Evolutionary conservation across 768 basidiomycete genomes (phyloP).

Genomic region (Russula compacta): DNA sequence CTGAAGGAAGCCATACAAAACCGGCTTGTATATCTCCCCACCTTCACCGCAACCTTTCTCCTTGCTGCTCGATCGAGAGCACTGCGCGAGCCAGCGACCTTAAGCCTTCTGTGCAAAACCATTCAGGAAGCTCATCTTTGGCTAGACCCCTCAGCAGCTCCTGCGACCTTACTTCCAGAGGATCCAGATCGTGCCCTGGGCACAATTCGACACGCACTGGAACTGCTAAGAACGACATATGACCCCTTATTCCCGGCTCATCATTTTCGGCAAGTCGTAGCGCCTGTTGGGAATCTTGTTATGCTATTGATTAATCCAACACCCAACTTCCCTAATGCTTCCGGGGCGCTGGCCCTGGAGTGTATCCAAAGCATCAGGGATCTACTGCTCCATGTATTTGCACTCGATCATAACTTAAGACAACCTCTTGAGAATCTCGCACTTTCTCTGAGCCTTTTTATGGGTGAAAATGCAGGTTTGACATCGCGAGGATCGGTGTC

Average conservation of each 20-base stretch:
- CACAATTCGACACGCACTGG: slow-evolving; percentile 31
- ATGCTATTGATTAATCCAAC: slow-evolving; percentile 9
- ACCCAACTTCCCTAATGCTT: slow-evolving; percentile 10
- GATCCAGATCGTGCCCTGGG: slow-evolving; percentile 41
- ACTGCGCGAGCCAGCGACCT: slow-evolving; percentile 53
- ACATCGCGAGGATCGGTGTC: slow-evolving; percentile 9
- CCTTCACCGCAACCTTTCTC: slow-evolving; percentile 58
- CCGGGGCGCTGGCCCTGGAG: slow-evolving; percentile 11
- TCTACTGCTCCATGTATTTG: slow-evolving; percentile 13
- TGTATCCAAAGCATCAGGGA: slow-evolving; percentile 18
- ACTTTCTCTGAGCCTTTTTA: slow-evolving; percentile 16
- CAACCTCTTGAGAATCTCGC: slow-evolving; percentile 18
- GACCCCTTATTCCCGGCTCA: slow-evolving; percentile 11
- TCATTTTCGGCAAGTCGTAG: slow-evolving; percentile 13
- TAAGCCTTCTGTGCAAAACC: slow-evolving; percentile 60
- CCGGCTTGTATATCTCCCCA: slow-evolving; percentile 46
- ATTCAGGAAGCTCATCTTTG: slow-evolving; percentile 57
- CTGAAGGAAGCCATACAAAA: slow-evolving; percentile 49
- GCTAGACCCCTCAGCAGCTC: slow-evolving; percentile 43
- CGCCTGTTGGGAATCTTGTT: slow-evolving; percentile 13
- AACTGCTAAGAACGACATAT: slow-evolving; percentile 14
- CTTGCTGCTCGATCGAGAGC: slow-evolving; percentile 57
- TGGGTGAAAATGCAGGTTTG: slow-evolving; percentile 12
- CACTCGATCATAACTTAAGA: slow-evolving; percentile 11
- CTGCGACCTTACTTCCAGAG: slow-evolving; percentile 43